These are phyloP conservation scores for Rachicladosporium sp. DNA, from an alignment of 2,329 filamentous ascomycete genomes.

Conservation along the genomic window DNA sequence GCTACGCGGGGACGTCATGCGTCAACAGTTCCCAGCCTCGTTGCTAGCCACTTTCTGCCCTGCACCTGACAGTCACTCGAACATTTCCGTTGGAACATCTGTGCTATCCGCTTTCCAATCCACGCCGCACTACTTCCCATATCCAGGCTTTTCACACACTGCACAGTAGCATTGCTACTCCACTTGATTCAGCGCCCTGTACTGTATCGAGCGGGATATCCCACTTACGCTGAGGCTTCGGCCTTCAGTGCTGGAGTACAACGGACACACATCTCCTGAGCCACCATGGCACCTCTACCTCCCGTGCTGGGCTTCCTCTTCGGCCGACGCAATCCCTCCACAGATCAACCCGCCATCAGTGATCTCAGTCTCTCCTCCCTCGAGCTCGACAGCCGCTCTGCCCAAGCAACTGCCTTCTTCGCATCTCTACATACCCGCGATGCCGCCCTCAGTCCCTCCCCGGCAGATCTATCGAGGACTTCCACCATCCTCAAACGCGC, in stretches of 20 bases:
- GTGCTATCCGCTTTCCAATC: too few relatives aligned
- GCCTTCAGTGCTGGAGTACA: constrained; percentile 11
- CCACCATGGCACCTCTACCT: constrained; percentile 18
- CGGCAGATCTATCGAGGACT: constrained; percentile 5
- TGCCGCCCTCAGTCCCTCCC: constrained; percentile 5
- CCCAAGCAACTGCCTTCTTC: too few relatives aligned
- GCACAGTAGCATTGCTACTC: too few relatives aligned
- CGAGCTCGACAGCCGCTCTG: constrained; percentile 15
- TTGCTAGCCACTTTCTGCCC: too few relatives aligned
- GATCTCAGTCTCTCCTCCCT: constrained; percentile 18
- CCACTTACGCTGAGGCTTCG: constrained; percentile 15
- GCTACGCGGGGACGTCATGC: too few relatives aligned
- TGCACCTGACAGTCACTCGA: too few relatives aligned
- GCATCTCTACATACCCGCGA: neutral
- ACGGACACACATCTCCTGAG: neutral
- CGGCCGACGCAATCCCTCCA: constrained; percentile 7
- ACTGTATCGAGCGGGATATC: too few relatives aligned
- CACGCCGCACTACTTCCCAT: too few relatives aligned
- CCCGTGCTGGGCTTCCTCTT: constrained; percentile 13
- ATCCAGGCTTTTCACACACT: too few relatives aligned
- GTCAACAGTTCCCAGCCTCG: too few relatives aligned
- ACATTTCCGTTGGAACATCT: too few relatives aligned
- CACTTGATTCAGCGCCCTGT: too few relatives aligned
- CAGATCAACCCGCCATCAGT: constrained; percentile 8
- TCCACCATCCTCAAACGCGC: constrained; percentile 1